Base-by-base conservation (phyloP, 345 rosid species). In the Rhodomyrtus tomentosa region DNA sequence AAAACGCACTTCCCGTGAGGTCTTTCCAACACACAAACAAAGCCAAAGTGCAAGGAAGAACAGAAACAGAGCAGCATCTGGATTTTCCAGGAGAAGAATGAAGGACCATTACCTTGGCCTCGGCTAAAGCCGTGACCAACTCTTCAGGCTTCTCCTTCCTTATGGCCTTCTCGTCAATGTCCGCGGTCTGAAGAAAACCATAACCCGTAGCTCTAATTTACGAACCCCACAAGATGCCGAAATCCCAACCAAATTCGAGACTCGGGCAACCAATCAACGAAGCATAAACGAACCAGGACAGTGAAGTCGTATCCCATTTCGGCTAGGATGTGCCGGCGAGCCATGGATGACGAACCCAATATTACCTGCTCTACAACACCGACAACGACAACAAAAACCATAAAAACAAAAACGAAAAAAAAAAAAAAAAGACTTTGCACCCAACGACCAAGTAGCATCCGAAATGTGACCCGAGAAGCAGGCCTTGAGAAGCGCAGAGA, bases 221-320 rank as follows among this genome's bases (percentile, higher is more conserved):
- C 58, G 22, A 81, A 81, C 52, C 54, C 36, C 53, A 81, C 36
- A 36, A 81, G n/a, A 40, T 4, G 82, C 36, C 15, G 40, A 50
- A 81, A 48, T 45, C 56, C 2, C 36, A 51, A 32, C 55, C 45
- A 40, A 81, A 81, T 81, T n/a, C 22, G 24, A 50, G 38, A 81
- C 22, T 81, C 22, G 45, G 2, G 82, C 54, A 50, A 7, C 15
- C 82, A 48, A 4, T 58, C 1, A n/a, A 56, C 13, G n/a, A 38
- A 55, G 42, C 83, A 40, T 40, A 18, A 36, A 49, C 25, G 21
- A 40, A 96, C 98, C 89, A 90, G 49, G 76, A 94, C 81, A 20
- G 90, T 90, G 91, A 95, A 97, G 36, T 94, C 92, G 85, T 95
- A 95, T 49, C 99, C 98, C 98, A 97, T 97, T 53, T 97, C 98